phyloP scores from a whole-genome alignment of 768 basidiomycete species.

The Mycena crocata region DNA sequence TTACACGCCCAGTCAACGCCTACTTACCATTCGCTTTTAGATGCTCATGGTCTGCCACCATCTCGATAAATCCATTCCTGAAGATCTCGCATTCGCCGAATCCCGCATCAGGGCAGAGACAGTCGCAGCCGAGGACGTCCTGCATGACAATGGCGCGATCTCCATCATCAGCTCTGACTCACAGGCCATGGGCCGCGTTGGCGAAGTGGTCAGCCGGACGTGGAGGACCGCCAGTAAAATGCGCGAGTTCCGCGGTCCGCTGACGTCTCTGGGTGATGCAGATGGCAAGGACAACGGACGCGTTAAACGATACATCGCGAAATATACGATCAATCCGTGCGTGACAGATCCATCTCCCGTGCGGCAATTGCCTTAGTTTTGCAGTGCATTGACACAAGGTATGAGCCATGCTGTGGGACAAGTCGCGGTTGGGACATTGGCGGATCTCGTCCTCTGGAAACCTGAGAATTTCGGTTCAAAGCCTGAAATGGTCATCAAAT shows the following conservation, averaged over 20 bases:
- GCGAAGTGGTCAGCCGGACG: slow-evolving; percentile 91
- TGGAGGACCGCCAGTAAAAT: slow-evolving; percentile 99
- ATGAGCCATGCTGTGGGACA: slow-evolving; percentile 90
- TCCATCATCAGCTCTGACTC: slow-evolving; percentile 97
- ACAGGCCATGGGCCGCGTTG: slow-evolving; percentile 98
- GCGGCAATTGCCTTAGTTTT: background rate
- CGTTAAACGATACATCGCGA: slow-evolving; percentile 95
- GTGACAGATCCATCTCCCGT: slow-evolving; percentile 43
- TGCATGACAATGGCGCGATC: slow-evolving; percentile 93
- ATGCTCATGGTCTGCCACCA: slow-evolving; percentile 99
- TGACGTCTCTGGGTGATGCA: slow-evolving; percentile 75
- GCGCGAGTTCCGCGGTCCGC: slow-evolving; percentile 80
- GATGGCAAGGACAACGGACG: slow-evolving; percentile 84
- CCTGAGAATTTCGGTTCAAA: slow-evolving; percentile 93
- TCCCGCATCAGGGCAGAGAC: slow-evolving; percentile 97
- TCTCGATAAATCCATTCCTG: slow-evolving; percentile 88
- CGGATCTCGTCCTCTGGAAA: slow-evolving; percentile 96
- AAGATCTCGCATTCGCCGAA: slow-evolving; percentile 96
- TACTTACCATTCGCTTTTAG: slow-evolving; percentile 52
- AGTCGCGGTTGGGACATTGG: slow-evolving; percentile 83
- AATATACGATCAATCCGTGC: slow-evolving; percentile 98
- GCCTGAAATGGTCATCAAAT: slow-evolving; percentile 95
- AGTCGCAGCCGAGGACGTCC: slow-evolving; percentile 95
- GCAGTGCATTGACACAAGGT: slow-evolving; percentile 93
- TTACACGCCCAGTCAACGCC: background rate